A percentile compares a stretch with the other conserved stretches of the same genome.
Conservation (phyloP, 352 stramenopile species). For the Globisporangium heterothallicum region DNA sequence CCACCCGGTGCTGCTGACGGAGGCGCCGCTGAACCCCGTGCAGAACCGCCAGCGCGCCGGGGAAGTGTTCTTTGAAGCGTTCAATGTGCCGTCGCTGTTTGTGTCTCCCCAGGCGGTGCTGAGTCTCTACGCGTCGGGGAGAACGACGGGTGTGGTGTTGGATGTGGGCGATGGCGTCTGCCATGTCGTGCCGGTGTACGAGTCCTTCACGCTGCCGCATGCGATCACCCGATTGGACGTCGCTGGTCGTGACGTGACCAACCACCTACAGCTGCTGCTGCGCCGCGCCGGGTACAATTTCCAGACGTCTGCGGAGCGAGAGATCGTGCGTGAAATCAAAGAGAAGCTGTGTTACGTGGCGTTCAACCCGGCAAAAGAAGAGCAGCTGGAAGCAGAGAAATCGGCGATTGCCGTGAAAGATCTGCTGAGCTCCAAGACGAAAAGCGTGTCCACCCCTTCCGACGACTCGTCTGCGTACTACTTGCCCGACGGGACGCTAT, state of each 20-base stretch:
- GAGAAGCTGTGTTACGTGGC: conserved; percentile 85
- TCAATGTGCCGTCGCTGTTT: conserved; percentile 84
- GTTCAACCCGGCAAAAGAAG: conserved; percentile 80
- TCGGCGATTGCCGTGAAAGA: conserved; percentile 42
- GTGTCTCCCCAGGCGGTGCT: conserved; percentile 83
- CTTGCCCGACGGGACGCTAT: conserved; percentile 74
- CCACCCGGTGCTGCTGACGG: conserved; percentile 79
- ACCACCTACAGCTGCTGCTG: conserved; percentile 70
- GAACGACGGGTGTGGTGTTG: conserved; percentile 83
- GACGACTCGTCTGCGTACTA: conserved; percentile 74
- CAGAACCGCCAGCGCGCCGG: conserved; percentile 70
- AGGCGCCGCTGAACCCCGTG: conserved; percentile 74
- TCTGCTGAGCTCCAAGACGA: conserved; percentile 43
- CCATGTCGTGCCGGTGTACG: conserved; percentile 85
- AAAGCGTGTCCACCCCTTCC: conserved; percentile 22
- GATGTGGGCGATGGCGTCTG: conserved; percentile 87
- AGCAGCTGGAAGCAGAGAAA: conserved; percentile 75
- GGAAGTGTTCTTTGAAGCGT: conserved; percentile 85
- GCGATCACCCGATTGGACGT: conserved; percentile 79
- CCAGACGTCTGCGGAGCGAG: conserved; percentile 82
- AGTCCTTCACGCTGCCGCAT: conserved; percentile 77
- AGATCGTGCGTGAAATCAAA: conserved; percentile 88
- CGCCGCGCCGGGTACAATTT: conserved; percentile 81
- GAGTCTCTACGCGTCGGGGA: conserved; percentile 84
- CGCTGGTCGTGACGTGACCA: conserved; percentile 80